Percentiles rank a stretch among this genome's conserved stretches.
Evolutionary conservation across 768 basidiomycete species (phyloP).

Genomic region (Xanthoconium purpureum): DNA sequence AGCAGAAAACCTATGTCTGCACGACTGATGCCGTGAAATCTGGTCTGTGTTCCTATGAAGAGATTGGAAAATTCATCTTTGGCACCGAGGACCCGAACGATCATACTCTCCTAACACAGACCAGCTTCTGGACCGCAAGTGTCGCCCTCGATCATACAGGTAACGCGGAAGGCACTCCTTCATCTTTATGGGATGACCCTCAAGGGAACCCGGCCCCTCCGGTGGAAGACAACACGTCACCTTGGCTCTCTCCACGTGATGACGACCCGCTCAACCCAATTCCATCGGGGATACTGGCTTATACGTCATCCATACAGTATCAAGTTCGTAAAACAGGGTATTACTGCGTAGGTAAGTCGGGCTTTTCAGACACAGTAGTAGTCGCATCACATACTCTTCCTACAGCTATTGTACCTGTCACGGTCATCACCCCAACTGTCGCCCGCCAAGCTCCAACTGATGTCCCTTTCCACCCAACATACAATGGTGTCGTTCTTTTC

Average conservation of each 20-base stretch:
- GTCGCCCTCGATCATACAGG: constrained; percentile 53
- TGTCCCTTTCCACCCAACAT: constrained; percentile 68
- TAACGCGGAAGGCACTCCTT: constrained; percentile 12
- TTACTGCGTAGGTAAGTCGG: constrained; percentile 89
- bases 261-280: constrained; percentile 43
- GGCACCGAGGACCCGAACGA: constrained; percentile 50
- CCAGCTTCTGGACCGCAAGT: constrained; percentile 86
- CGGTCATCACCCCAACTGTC: constrained; percentile 49
- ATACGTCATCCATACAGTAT: constrained; percentile 77
- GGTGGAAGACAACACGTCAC: constrained; percentile 44
- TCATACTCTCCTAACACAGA: constrained; percentile 59
- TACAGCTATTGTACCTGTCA: constrained; percentile 84
- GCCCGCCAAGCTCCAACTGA: constrained; percentile 43
- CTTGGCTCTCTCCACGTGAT: constrained; percentile 41
- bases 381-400: constrained; percentile 1
- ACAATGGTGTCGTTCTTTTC: constrained; percentile 79
- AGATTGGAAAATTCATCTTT: constrained; percentile 91
- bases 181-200: constrained; percentile 57
- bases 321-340: constrained; percentile 84
- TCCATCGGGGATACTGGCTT: constrained; percentile 49
- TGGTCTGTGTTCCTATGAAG: constrained; percentile 62
- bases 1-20: constrained; percentile 93
- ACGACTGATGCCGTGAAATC: constrained; percentile 74
- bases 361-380: background rate
- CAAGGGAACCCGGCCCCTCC: constrained; percentile 57